Percentiles rank a stretch among this genome's conserved stretches.
These are phyloP conservation scores for Imleria badia DNA, from an alignment of 768 basidiomycete species.

Conservation along the genomic window DNA sequence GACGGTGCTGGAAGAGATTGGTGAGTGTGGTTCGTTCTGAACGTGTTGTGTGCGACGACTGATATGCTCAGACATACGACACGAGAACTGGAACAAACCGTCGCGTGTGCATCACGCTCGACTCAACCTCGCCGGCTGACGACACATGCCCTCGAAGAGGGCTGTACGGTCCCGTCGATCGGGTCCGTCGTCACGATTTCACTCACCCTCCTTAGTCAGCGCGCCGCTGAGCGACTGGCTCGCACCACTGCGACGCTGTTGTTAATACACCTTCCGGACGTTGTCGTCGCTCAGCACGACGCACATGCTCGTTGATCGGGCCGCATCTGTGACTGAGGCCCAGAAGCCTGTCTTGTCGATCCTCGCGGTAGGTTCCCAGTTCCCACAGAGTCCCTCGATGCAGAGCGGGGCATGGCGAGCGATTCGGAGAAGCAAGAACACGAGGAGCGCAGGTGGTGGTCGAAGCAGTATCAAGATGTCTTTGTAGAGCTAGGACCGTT, in stretches of 20 bases:
- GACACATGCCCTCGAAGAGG: conserved; percentile 37
- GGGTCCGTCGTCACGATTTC: conserved; percentile 35
- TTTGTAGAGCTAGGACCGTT: conserved; percentile 48
- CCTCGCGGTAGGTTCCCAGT: conserved; percentile 47
- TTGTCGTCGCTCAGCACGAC: conserved; percentile 36
- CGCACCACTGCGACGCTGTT: conserved; percentile 52
- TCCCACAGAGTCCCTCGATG: conserved; percentile 74
- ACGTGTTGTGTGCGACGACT: too few species aligned
- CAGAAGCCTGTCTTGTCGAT: conserved; percentile 39
- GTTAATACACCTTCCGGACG: conserved; percentile 45
- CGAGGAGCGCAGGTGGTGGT: conserved; percentile 77
- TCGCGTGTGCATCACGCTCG: conserved; percentile 41
- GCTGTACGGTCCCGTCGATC: conserved; percentile 35
- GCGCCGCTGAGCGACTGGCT: conserved; percentile 38
- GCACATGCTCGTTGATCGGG: conserved; percentile 26
- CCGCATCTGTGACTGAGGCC: conserved; percentile 28
- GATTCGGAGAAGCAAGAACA: conserved; percentile 46
- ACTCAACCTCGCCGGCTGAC: conserved; percentile 50
- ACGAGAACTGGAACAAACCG: too few species aligned
- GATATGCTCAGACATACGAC: too few species aligned
- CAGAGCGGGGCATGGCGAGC: conserved; percentile 36
- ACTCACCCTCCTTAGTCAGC: conserved; percentile 26
- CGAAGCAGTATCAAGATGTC: conserved; percentile 61
- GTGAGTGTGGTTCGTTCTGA: background rate
- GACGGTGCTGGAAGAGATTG: conserved; percentile 40